A percentile compares a stretch with the other conserved stretches of the same genome.
These are phyloP conservation scores for Alternaria sp. DNA, from an alignment of 2,329 filamentous ascomycete species.

Conservation along the genomic window DNA sequence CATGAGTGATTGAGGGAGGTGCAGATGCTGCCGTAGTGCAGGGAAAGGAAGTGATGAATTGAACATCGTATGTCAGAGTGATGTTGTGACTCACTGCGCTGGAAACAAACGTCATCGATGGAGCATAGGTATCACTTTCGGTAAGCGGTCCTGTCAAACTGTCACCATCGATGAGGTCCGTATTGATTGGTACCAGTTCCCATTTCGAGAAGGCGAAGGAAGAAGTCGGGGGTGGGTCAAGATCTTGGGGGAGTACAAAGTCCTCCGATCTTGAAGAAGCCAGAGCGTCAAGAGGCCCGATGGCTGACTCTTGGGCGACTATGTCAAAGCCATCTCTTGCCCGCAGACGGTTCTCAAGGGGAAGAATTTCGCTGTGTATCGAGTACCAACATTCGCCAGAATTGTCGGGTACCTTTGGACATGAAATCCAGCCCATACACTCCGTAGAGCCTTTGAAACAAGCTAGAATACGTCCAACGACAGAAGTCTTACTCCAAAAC, in stretches of 20 bases:
- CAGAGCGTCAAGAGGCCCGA: constrained; percentile 39
- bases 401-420: constrained; percentile 53
- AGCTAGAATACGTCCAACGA: constrained; percentile 64
- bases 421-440: constrained; percentile 65
- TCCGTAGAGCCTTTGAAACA: constrained; percentile 56
- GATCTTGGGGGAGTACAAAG: constrained; percentile 52
- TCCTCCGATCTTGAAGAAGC: constrained; percentile 44
- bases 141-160: constrained; percentile 19
- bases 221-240: constrained; percentile 22
- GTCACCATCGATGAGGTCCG: constrained; percentile 39
- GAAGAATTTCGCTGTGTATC: constrained; percentile 50
- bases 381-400: constrained; percentile 61
- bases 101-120: constrained; percentile 49
- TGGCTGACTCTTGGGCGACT: constrained; percentile 48
- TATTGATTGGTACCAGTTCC: constrained; percentile 38
- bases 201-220: constrained; percentile 39
- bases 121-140: constrained; percentile 38
- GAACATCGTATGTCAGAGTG: constrained; percentile 60
- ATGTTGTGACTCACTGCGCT: constrained; percentile 29
- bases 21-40: constrained; percentile 57
- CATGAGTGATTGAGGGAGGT: constrained; percentile 23
- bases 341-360: constrained; percentile 48
- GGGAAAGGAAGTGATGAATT: constrained; percentile 64
- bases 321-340: constrained; percentile 47
- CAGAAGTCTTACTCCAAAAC: constrained; percentile 66